Evolutionary conservation across 2,329 filamentous ascomycete genomes (phyloP).

Genomic region (Zelopaecilomyces penicillatus): DNA sequence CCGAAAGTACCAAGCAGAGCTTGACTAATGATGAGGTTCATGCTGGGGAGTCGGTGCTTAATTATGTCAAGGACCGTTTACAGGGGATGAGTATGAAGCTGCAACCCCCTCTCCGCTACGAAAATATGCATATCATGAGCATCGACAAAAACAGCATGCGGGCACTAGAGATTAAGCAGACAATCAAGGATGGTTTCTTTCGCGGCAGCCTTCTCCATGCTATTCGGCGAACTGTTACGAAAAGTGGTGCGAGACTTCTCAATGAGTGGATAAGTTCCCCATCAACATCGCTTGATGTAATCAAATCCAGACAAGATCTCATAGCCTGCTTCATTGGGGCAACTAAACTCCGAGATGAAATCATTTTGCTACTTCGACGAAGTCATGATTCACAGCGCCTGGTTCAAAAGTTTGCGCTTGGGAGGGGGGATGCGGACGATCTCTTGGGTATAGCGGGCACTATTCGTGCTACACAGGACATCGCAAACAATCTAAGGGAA

Average conservation of each 20-base stretch:
- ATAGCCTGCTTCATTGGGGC: constrained; percentile 66
- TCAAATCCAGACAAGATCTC: constrained; percentile 72
- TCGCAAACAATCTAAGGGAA: constrained; percentile 41
- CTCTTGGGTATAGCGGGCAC: constrained; percentile 76
- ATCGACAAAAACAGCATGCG: constrained; percentile 90
- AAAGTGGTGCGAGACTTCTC: constrained; percentile 77
- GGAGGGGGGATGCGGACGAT: constrained; percentile 86
- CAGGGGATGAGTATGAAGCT: constrained; percentile 72
- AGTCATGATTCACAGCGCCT: constrained; percentile 83
- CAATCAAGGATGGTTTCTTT: constrained; percentile 68
- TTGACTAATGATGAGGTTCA: constrained; percentile 64
- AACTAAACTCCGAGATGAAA: constrained; percentile 58
- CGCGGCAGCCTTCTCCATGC: constrained; percentile 84
- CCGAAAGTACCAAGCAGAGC: constrained; percentile 37
- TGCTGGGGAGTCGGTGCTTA: constrained; percentile 72
- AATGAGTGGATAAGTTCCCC: constrained; percentile 82
- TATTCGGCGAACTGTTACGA: constrained; percentile 83
- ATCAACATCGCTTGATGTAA: constrained; percentile 74
- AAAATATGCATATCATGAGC: constrained; percentile 68
- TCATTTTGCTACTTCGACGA: constrained; percentile 59
- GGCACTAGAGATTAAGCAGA: constrained; percentile 81
- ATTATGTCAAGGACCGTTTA: constrained; percentile 74
- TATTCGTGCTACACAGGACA: constrained; percentile 62
- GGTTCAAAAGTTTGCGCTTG: constrained; percentile 88
- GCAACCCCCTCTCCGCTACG: constrained; percentile 69